Evolutionary conservation across 1,284 basidiomycete genomes (phyloP), one percentile per base, ranked within the genome.

Genomic region (Coniferiporia weirii): DNA sequence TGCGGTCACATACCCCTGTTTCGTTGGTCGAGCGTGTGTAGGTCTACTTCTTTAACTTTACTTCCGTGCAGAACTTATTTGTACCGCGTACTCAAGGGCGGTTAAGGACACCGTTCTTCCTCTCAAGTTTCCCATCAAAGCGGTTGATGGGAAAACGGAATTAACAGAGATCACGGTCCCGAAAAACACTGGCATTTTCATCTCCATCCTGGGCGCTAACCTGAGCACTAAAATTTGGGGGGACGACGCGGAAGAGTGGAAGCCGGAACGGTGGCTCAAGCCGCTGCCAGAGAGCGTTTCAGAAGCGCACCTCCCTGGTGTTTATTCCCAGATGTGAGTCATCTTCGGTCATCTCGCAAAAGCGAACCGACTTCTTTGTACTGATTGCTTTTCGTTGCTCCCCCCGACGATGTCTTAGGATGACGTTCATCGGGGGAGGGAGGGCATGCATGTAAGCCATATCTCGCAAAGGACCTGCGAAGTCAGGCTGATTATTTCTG

Each of bases 1-100:
- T 77, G 45, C 69, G 76, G n/a, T n/a, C 52, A 58, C 74, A 46
- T 47, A 69, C 53, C 68, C 70, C 71, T 66, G 19, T 60, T 67
- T 32, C 54, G 63, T 8, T 35, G 63, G 65, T 62, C 61, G 64
- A 61, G 63, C 66, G 70, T 66, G 63, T 63, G 64, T 63, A 22
- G n/a, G 45, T 57, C 5, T 13, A 7, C 13, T 27, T 27, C 27
- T 27, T 47, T 13, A 1, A n/a, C 1, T 17, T 43, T 17, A 10
- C 1, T 19, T n/a, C 58, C 47, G 2, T 19, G 43, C 52, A 22
- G 10, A 36, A 27, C 22, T 59, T 9, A 32, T 17, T 27, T 27
- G 5, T 27, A 5, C 19, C 19, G 2, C 15, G 12, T n/a, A 2
- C n/a, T n/a, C n/a, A n/a, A 61, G 55, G 13, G 52, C 60, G n/a